Percentiles rank a stretch among this genome's conserved stretches.
Evolutionary conservation across 2,329 filamentous ascomycete species (phyloP).

Genomic region (Rugonectria rugulosa): DNA sequence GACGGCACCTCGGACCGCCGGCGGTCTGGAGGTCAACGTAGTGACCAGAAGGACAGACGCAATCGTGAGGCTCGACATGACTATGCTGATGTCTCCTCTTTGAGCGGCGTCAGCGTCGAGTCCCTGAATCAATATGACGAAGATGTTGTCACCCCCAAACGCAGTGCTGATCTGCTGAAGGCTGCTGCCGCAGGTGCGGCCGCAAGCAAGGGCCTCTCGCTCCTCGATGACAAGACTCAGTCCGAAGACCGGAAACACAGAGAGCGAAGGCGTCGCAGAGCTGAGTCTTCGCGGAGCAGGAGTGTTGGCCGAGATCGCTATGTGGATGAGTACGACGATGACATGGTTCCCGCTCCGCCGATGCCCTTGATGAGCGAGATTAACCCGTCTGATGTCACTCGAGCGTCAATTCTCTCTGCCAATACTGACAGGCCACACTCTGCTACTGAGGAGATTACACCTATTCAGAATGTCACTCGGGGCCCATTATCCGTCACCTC

Average conservation of each 20-base stretch:
- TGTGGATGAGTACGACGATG: conserved; percentile 60
- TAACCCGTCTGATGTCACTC: conserved; percentile 84
- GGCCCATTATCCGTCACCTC: conserved; percentile 67
- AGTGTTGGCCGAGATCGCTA: conserved; percentile 55
- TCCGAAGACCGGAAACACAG: conserved; percentile 60
- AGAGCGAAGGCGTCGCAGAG: conserved; percentile 58
- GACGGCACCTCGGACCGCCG: conserved; percentile 66
- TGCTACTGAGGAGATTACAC: conserved; percentile 67
- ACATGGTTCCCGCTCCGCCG: conserved; percentile 70
- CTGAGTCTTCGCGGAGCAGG: conserved; percentile 55
- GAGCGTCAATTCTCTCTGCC: conserved; percentile 85
- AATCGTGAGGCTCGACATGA: conserved; percentile 64
- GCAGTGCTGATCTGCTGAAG: conserved; percentile 53
- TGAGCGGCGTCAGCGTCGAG: conserved; percentile 57
- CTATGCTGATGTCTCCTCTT: conserved; percentile 57
- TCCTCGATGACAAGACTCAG: conserved; percentile 50
- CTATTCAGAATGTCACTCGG: conserved; percentile 69
- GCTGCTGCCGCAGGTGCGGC: conserved; percentile 55
- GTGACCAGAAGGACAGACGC: conserved; percentile 54
- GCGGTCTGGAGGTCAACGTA: conserved; percentile 66
- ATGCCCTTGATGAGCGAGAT: conserved; percentile 91
- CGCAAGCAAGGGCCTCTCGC: conserved; percentile 44
- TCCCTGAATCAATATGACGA: conserved; percentile 53
- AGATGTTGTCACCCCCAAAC: conserved; percentile 54
- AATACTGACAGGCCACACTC: conserved; percentile 77